Evolutionary conservation across 495 filamentous ascomycete genomes (phyloP).

Genomic region (Penicillium cinerascens): DNA sequence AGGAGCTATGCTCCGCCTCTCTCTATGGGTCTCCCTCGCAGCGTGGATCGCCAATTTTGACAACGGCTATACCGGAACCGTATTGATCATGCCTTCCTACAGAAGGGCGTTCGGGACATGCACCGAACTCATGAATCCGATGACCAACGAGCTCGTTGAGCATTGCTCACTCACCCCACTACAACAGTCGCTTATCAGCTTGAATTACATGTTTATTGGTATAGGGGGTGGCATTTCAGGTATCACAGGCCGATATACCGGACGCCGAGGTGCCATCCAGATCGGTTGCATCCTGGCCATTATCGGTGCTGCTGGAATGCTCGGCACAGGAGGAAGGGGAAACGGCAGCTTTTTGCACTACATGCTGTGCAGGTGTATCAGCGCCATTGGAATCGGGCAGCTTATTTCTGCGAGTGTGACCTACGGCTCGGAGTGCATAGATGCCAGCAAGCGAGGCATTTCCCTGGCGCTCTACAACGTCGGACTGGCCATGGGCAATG

Average conservation of each 20-base stretch:
- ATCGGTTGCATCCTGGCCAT: slow-evolving; percentile 18
- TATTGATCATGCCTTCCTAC: slow-evolving; percentile 29
- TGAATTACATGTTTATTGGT: slow-evolving; percentile 26
- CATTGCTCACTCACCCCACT: slow-evolving; percentile 22
- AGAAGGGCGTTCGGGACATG: slow-evolving; percentile 23
- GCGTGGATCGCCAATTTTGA: slow-evolving; percentile 29
- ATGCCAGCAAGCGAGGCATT: slow-evolving; percentile 26
- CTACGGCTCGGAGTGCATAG: slow-evolving; percentile 30
- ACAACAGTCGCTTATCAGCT: slow-evolving; percentile 29
- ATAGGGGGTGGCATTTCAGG: slow-evolving; percentile 25
- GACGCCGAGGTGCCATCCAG: slow-evolving; percentile 22
- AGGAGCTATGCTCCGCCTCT: slow-evolving; percentile 21
- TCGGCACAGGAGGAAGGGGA: slow-evolving; percentile 19
- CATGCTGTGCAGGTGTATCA: slow-evolving; percentile 31
- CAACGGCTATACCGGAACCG: slow-evolving; percentile 22
- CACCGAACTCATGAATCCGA: slow-evolving; percentile 11
- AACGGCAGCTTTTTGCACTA: slow-evolving; percentile 23
- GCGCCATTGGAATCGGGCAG: slow-evolving; percentile 26
- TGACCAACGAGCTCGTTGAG: slow-evolving; percentile 1
- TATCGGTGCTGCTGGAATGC: slow-evolving; percentile 24
- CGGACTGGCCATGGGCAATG: slow-evolving; percentile 25
- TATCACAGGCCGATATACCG: slow-evolving; percentile 17
- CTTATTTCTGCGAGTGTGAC: slow-evolving; percentile 16
- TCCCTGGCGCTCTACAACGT: slow-evolving; percentile 27
- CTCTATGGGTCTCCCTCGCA: slow-evolving; percentile 24